Evolutionary conservation across 2,329 filamentous ascomycete genomes (phyloP).

Genomic region (Trichoderma endophyticum): DNA sequence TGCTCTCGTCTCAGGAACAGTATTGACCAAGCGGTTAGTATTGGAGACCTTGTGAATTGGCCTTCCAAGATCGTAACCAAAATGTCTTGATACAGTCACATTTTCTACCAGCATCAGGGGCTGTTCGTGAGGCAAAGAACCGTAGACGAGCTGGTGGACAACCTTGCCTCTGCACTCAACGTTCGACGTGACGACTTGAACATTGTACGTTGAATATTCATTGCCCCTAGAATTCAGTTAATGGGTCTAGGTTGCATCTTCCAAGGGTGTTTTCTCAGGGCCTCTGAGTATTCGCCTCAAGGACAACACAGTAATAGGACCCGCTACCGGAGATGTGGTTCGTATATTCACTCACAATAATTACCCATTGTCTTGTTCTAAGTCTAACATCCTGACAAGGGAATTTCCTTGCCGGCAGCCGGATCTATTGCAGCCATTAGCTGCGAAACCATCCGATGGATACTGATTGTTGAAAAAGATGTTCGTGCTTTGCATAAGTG

Average conservation of each 20-base stretch:
- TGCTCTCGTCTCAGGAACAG: conserved; percentile 51
- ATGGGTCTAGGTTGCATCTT: conserved; percentile 59
- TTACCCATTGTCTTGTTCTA: neutral
- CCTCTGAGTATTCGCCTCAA: conserved; percentile 46
- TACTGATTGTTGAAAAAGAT: conserved; percentile 79
- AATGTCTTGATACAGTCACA: conserved; percentile 52
- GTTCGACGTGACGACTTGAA: conserved; percentile 64
- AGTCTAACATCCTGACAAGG: conserved; percentile 40
- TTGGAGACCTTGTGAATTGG: neutral
- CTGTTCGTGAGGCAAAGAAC: conserved; percentile 66
- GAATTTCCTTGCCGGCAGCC: conserved; percentile 57
- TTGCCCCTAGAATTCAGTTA: conserved; percentile 2
- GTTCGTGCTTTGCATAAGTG: conserved; percentile 35
- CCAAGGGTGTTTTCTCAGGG: conserved; percentile 69
- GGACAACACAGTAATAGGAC: conserved; percentile 41
- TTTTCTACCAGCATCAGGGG: conserved; percentile 74
- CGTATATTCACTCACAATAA: neutral
- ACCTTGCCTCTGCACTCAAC: conserved; percentile 67
- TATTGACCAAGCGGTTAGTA: conserved; percentile 60
- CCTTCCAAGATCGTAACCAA: neutral
- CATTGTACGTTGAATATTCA: conserved; percentile 51
- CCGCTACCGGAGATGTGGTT: conserved; percentile 31
- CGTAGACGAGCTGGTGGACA: conserved; percentile 71
- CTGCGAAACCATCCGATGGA: conserved; percentile 54
- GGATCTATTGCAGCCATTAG: conserved; percentile 49